phyloP scores from a whole-genome alignment of 495 filamentous ascomycete genomes.

The Trichoderma virens region DNA sequence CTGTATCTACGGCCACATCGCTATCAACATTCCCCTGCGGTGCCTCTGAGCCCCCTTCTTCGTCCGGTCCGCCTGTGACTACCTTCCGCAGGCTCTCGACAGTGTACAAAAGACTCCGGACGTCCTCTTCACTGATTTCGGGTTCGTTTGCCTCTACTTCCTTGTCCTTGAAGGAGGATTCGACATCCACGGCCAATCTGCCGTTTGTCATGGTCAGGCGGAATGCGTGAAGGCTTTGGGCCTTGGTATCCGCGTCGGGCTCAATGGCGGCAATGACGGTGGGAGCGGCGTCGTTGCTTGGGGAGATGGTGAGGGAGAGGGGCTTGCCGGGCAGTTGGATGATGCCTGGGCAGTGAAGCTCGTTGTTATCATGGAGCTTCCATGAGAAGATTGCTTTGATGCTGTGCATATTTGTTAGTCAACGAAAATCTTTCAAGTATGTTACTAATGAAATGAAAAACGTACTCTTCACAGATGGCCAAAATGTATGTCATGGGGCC shows the following conservation, averaged over 20 bases:
- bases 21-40: neutral
- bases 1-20: neutral
- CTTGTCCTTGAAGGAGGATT: constrained; percentile 14
- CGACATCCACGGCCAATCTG: constrained; percentile 4
- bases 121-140: constrained; percentile 28
- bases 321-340: constrained; percentile 51
- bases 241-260: constrained; percentile 14
- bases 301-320: constrained; percentile 42
- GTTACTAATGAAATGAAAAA: constrained; percentile 7
- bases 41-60: neutral
- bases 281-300: constrained; percentile 17
- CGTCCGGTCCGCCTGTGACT: neutral
- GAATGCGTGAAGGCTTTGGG: neutral
- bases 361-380: constrained; percentile 31
- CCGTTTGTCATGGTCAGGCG: constrained; percentile 2
- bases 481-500: constrained; percentile 33
- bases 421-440: neutral
- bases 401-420: constrained; percentile 28
- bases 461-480: constrained; percentile 65
- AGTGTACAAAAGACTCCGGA: constrained; percentile 59
- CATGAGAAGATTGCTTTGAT: constrained; percentile 56
- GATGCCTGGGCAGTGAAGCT: constrained; percentile 38
- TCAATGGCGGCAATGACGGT: constrained; percentile 52
- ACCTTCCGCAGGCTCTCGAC: constrained; percentile 68
- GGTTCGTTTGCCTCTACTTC: constrained; percentile 17